Evolutionary conservation across 768 basidiomycete genomes (phyloP).

Genomic region (Suillus discolor): DNA sequence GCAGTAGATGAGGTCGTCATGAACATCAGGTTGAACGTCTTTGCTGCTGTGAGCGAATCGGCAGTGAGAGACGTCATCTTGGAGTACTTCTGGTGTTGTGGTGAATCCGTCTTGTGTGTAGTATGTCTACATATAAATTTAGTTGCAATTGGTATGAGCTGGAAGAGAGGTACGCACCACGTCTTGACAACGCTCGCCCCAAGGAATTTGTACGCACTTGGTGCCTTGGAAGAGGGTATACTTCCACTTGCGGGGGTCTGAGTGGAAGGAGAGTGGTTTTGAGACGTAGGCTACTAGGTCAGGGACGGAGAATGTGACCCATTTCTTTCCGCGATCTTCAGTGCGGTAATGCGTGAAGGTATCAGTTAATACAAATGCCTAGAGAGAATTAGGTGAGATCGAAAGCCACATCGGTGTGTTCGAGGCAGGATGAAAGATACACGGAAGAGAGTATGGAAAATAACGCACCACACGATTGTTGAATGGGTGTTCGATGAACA

Average conservation of each 20-base stretch:
- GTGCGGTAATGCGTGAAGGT: constrained; percentile 82
- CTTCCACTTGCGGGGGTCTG: constrained; percentile 66
- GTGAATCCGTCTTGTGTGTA: constrained; percentile 87
- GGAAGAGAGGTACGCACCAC: constrained; percentile 45
- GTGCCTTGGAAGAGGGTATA: constrained; percentile 82
- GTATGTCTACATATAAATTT: constrained; percentile 61
- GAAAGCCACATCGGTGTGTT: neutral
- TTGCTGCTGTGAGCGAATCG: constrained; percentile 87
- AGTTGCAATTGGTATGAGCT: constrained; percentile 5
- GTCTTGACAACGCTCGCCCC: constrained; percentile 66
- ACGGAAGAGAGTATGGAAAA: neutral
- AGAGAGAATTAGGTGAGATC: constrained; percentile 6
- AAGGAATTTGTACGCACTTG: constrained; percentile 55
- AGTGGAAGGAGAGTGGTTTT: constrained; percentile 85
- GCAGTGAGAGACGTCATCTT: constrained; percentile 75
- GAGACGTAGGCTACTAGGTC: constrained; percentile 45
- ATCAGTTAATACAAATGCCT: constrained; percentile 88
- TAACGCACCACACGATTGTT: constrained; percentile 69
- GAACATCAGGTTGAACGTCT: constrained; percentile 79
- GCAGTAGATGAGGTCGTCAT: constrained; percentile 81
- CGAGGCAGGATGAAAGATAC: no score
- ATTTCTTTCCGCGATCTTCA: constrained; percentile 82
- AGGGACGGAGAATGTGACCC: constrained; percentile 80
- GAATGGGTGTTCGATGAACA: constrained; percentile 87
- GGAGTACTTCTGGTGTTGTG: constrained; percentile 55